Percentiles rank a stretch among this genome's conserved stretches.
These are phyloP conservation scores for Mrakiaceae sp. DNA, from an alignment of 1,284 basidiomycete genomes.

Conservation along the genomic window DNA sequence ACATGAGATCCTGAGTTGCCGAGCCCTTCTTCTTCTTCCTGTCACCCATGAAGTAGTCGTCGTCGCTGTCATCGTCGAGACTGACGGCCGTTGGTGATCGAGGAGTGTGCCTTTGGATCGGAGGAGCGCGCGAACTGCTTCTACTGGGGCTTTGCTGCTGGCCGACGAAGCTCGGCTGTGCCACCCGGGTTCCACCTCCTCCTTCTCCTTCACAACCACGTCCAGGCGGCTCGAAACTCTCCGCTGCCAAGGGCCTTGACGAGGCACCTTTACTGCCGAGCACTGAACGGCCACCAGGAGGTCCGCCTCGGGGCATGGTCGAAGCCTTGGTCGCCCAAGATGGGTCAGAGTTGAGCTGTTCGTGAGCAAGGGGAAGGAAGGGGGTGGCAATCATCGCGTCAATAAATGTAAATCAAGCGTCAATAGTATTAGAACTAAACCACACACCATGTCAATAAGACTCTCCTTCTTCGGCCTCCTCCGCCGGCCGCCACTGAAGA, in stretches of 20 bases:
- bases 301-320: too few relatives aligned
- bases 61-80: background rate
- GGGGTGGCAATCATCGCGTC: background rate
- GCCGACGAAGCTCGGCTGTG: background rate
- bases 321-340: background rate
- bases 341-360: background rate
- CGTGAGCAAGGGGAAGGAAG: too few relatives aligned
- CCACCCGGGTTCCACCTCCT: background rate
- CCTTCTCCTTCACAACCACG: background rate
- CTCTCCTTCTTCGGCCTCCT: slow-evolving; percentile 21
- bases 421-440: background rate
- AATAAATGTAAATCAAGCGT: background rate
- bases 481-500: background rate
- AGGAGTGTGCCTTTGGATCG: background rate
- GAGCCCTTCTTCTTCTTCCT: background rate
- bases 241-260: too few relatives aligned
- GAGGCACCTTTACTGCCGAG: too few relatives aligned
- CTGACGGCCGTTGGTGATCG: background rate
- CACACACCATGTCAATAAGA: slow-evolving; percentile 15
- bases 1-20: too few relatives aligned
- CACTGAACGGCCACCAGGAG: too few relatives aligned
- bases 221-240: too few relatives aligned
- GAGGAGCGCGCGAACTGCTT: background rate
- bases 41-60: background rate
- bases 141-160: background rate